Evolutionary conservation across 2,329 filamentous ascomycete genomes (phyloP).

Genomic region (Hypoxylon sp.): DNA sequence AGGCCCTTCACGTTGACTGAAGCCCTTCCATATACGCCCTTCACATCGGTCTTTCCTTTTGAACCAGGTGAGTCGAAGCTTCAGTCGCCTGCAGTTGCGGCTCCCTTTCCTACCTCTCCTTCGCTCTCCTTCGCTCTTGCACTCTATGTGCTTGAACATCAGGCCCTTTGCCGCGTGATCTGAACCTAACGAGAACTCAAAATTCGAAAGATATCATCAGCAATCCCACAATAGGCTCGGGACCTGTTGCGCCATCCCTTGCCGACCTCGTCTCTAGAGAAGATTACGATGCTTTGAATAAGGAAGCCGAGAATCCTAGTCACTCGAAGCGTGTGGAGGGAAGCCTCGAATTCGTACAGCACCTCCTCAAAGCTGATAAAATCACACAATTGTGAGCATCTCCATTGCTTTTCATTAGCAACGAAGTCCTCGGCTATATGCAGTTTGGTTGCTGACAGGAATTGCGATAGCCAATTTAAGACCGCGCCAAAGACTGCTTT

Average conservation of each 20-base stretch:
- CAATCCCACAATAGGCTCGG: slow-evolving; percentile 73
- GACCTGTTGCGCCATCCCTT: slow-evolving; percentile 67
- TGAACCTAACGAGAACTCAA: slow-evolving; percentile 38
- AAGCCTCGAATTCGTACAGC: slow-evolving; percentile 80
- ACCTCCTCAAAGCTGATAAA: slow-evolving; percentile 79
- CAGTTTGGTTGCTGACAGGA: slow-evolving; percentile 50
- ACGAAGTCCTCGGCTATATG: slow-evolving; percentile 8
- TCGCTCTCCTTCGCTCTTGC: slow-evolving; percentile 25
- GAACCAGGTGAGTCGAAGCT: slow-evolving; percentile 72
- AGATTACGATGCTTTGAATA: slow-evolving; percentile 78
- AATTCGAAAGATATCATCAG: slow-evolving; percentile 73
- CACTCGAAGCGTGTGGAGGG: slow-evolving; percentile 78
- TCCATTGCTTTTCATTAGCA: neutral
- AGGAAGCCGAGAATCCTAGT: slow-evolving; percentile 73
- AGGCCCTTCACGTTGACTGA: slow-evolving; percentile 77
- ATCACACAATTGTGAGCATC: slow-evolving; percentile 75
- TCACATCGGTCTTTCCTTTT: slow-evolving; percentile 85
- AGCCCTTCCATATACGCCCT: slow-evolving; percentile 85
- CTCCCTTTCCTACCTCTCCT: slow-evolving; percentile 27
- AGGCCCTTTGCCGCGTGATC: slow-evolving; percentile 19
- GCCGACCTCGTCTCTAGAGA: slow-evolving; percentile 66
- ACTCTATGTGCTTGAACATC: slow-evolving; percentile 3
- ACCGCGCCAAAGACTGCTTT: slow-evolving; percentile 59
- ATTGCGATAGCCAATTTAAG: slow-evolving; percentile 69
- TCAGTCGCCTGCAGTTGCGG: slow-evolving; percentile 16